Base-by-base conservation (phyloP, 768 basidiomycete species). In the Suillus tomentosus region DNA sequence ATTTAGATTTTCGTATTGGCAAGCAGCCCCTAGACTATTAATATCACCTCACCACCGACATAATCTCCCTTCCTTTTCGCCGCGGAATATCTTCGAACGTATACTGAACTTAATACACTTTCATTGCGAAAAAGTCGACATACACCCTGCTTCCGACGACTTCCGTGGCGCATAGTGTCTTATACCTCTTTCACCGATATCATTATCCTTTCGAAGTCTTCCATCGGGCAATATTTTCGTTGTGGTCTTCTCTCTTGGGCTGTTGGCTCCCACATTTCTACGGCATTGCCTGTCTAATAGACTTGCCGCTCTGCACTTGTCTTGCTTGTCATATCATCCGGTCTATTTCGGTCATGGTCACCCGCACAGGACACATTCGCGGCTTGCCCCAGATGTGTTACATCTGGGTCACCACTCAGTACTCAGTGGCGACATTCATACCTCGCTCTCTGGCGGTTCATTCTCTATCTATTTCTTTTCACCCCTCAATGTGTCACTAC, bases 361-460 rank as follows among this genome's bases (percentile, higher is more conserved):
- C 71, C 76, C 78, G 78, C 68, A 73, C 72, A 77, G 78, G 78
- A 79, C 73, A 74, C 54, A 69, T 70, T 65, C 74, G 64, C 71
- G 37, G 62, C 68, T 66, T 45, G 7, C 24, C 53, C 68, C 69
- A 67, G 71, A 68, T 68, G 40, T 54, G 43, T 56, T 69, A 69
- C 68, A 67, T 74, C 73, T 72, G 74, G 78, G 77, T 60, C 36
- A 68, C 68, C 62, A 66, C 66, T 72, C 69, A n/a, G n/a, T n/a
- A n/a, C n/a, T n/a, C n/a, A 70, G 72, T 75, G 68, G 72, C 76
- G 77, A 77, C 79, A 82, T 82, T 82, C 79, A 81, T 82, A 76
- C 78, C 77, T 80, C 80, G 74, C 74, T 74, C 70, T 77, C 71
- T 76, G 72, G 69, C 67, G 68, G 74, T 69, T 64, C 62, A 61